Base-by-base conservation (phyloP, 108 stramenopile species). In the Mediolabrus comicus region DNA sequence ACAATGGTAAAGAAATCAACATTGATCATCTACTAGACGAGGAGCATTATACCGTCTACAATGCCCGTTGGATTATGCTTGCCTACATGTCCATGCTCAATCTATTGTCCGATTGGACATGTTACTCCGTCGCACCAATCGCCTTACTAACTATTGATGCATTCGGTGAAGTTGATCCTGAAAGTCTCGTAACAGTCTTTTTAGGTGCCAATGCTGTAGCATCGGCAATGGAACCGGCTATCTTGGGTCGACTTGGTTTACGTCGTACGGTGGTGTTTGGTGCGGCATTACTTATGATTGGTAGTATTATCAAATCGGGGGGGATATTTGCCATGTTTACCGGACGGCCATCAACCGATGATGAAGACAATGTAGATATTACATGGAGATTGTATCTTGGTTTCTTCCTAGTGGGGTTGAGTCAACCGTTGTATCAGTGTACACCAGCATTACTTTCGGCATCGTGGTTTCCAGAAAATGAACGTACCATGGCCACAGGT, bases 401-500 rank as follows among this genome's bases (percentile, higher is more conserved):
- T 30, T 95, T 95, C 71, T 91, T 95, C 43, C 69, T 95, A 28
- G 95, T 95, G 12, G 95, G 95, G 16, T 62, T 92, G 24, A 83
- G 83, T 24, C 94, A 95, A 51, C 94, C 94, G 8, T 70, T 95
- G 24, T 95, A 92, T 68, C 94, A 95, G 61, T 95, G 94, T 67
- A 95, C 94, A 17, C 94, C 94, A 2, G 87, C 92, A 29, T 63
- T 95, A 51, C 70, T 95, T 9, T 92, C 94, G 13, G 86, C 90
- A 9, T 87, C 86, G 9, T 95, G 94, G 94, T 95, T 95, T 62
- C 91, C 91, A 0, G 94, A 95, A 43, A 71, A 87, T 36, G 94
- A 95, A 64, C 85, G 91, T 2, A 95, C 94, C 31, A 81, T 95
- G 87, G 95, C 95, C n/a, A 92, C 95, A 3, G 92, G 90, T 53